Base-by-base conservation (phyloP, 2,329 filamentous ascomycete species). In the Alternaria brassicae region DNA sequence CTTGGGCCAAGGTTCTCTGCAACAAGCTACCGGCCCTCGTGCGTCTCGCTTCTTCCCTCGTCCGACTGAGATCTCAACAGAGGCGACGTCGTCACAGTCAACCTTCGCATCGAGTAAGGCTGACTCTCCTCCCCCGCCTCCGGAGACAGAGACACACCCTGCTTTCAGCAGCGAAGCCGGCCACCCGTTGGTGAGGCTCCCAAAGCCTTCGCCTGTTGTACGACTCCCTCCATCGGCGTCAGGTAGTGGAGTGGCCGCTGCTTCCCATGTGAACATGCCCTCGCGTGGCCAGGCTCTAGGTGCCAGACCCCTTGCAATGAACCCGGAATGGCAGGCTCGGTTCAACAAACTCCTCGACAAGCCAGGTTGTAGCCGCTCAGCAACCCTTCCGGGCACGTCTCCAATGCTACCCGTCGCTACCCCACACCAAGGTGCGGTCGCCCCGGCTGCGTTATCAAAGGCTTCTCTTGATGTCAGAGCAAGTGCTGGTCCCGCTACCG, bases 261-360 rank as follows among this genome's bases (percentile, higher is more conserved):
- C 72, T 32, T 73, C 74, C 37, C 77, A 81, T 21, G 79, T 82
- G 19, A 71, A 71, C 57, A 79, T 81, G 77, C 77, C 76, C 28
- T 56, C 69, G 34, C 70, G 74, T 28, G 65, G 67, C 36, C 69
- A 69, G 21, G 49, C 67, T 36, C 56, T 77, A 51, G 75, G 77
- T 28, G 72, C 79, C 4, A 73, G 77, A 70, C 70, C 74, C 68
- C 73, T 79, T 64, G 68, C 58, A 77, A 82, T 73, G 60, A 71
- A 72, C 37, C 50, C 82, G 78, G 84, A 84, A 54, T 94, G 93
- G 93, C 92, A 96, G 76, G 89, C 91, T 69, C 88, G 88, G 70
- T 93, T 97, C 76, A 93, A 96, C 76, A 89, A 85, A 44, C 84
- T 97, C 42, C 83, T 89, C 55, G 86, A 88, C 67, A 93, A 90